Conservation (phyloP, 805 yeast species). For the Geotrichum ghanense region DNA sequence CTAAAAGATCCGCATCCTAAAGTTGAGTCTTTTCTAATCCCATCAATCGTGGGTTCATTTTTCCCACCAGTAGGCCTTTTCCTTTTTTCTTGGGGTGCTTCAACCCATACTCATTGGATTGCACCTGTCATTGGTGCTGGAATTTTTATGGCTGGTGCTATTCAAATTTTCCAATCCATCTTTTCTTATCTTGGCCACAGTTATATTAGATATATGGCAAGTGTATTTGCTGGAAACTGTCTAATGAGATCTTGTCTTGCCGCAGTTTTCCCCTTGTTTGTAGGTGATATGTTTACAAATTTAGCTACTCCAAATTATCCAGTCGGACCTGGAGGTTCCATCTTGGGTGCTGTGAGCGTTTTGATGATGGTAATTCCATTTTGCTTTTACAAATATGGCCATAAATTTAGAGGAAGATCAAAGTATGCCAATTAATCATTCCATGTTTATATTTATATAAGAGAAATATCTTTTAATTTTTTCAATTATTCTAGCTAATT, state of each 20-base stretch:
- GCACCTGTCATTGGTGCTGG: conserved; percentile 36
- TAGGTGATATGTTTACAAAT: conserved; percentile 42
- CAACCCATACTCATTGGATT: conserved; percentile 38
- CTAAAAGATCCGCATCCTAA: conserved; percentile 31
- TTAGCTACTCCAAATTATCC: conserved; percentile 33
- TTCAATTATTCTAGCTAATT: no score
- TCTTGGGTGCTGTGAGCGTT: conserved; percentile 35
- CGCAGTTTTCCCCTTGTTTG: conserved; percentile 55
- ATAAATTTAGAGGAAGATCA: conserved; percentile 22
- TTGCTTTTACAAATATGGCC: conserved; percentile 25
- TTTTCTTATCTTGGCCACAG: conserved; percentile 38
- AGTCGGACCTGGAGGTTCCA: conserved; percentile 46
- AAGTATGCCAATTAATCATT: neutral
- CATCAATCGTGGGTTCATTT: conserved; percentile 32
- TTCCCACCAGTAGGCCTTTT: conserved; percentile 41
- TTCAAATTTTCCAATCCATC: conserved; percentile 37
- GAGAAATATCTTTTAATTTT: no score
- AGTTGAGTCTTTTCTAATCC: conserved; percentile 40
- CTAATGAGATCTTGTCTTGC: conserved; percentile 42
- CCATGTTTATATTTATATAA: no score
- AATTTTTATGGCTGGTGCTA: conserved; percentile 30
- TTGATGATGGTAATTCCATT: conserved; percentile 39
- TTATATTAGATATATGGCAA: conserved; percentile 52
- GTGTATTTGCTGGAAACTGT: conserved; percentile 49
- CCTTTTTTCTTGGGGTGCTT: conserved; percentile 50